phyloP scores from a whole-genome alignment of 768 basidiomycete genomes.

The Favolaschia claudopus region DNA sequence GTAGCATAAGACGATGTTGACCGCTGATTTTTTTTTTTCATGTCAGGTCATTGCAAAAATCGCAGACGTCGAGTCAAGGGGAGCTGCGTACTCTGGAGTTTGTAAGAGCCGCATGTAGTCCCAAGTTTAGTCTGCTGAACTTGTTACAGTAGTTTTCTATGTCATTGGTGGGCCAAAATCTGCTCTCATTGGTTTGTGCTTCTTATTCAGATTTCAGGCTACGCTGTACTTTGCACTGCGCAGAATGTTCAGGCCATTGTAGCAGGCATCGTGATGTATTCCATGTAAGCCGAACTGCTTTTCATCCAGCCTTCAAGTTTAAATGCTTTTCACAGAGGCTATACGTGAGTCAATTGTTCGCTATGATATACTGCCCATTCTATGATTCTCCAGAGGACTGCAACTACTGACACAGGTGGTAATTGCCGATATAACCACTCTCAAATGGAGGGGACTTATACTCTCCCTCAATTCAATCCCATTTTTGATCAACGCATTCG shows the following conservation, averaged over 20 bases:
- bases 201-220: slow-evolving; percentile 39
- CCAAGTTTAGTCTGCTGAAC: not conserved
- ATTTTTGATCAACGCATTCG: slow-evolving; percentile 69
- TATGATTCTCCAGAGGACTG: slow-evolving; percentile 50
- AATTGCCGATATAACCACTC: slow-evolving; percentile 67
- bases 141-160: slow-evolving; percentile 60
- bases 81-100: slow-evolving; percentile 64
- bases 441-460: slow-evolving; percentile 59
- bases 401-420: slow-evolving; percentile 71
- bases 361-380: slow-evolving; percentile 34
- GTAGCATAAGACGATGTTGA: not conserved
- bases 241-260: slow-evolving; percentile 52
- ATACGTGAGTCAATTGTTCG: slow-evolving; percentile 52
- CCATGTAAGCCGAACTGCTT: slow-evolving; percentile 47
- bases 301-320: slow-evolving; percentile 32
- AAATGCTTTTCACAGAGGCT: slow-evolving; percentile 54
- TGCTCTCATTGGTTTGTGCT: not conserved
- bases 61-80: slow-evolving; percentile 74
- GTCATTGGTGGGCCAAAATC: slow-evolving; percentile 52
- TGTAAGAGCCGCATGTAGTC: slow-evolving; percentile 45
- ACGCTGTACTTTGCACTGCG: slow-evolving; percentile 61
- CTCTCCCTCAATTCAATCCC: slow-evolving; percentile 51
- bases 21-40: not conserved
- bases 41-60: too few species aligned
- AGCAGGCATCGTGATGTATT: slow-evolving; percentile 64